phyloP scores from a whole-genome alignment of 2,329 filamentous ascomycete species.

The Alternaria ventricosa region DNA sequence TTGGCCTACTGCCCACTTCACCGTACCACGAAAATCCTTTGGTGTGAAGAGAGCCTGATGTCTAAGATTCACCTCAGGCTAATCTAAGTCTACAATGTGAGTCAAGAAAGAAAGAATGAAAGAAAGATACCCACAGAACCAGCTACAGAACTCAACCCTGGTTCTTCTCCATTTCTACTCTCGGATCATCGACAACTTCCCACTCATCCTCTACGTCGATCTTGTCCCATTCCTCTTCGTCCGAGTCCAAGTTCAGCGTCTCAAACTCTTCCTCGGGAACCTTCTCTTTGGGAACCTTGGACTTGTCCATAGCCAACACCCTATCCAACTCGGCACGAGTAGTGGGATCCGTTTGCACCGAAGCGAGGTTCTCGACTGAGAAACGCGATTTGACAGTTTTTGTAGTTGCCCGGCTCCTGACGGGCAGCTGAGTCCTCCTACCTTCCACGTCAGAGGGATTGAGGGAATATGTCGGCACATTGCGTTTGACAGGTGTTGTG shows the following conservation, averaged over 20 bases:
- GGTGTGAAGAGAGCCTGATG: background rate
- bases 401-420: background rate
- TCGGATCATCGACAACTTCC: background rate
- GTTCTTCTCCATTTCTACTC: background rate
- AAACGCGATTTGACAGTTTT: background rate
- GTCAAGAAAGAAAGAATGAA: background rate
- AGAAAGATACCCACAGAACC: background rate
- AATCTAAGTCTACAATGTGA: background rate
- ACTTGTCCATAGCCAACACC: background rate
- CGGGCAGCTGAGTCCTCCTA: background rate
- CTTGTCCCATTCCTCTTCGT: background rate
- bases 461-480: background rate
- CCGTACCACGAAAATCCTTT: accelerated
- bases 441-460: background rate
- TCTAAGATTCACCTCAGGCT: background rate
- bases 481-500: background rate
- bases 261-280: background rate
- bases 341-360: background rate
- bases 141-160: background rate
- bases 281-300: background rate
- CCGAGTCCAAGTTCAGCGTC: background rate
- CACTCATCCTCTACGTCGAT: background rate
- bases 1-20: background rate
- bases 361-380: background rate
- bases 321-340: background rate